phyloP scores from a whole-genome alignment of 345 rosid genomes.

The Eutrema heterophyllum region DNA sequence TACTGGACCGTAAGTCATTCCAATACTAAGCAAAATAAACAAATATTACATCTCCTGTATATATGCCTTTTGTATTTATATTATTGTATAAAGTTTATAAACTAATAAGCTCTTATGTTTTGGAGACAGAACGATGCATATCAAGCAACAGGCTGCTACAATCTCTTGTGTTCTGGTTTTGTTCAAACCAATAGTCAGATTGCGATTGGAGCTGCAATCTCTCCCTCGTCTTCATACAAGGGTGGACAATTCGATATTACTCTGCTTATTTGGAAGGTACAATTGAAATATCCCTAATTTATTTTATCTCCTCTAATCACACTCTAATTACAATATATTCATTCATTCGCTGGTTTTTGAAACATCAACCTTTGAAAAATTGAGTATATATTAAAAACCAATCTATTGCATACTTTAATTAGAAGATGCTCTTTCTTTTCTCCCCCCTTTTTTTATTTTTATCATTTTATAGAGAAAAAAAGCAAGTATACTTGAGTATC shows the following conservation, averaged over 20 bases:
- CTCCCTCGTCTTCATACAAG: conserved; percentile 75
- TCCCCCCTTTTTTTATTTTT: neutral
- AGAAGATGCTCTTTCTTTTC: conserved; percentile 16
- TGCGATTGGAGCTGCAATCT: conserved; percentile 96
- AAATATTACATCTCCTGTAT: neutral
- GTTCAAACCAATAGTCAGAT: conserved; percentile 83
- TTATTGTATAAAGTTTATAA: neutral
- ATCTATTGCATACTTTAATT: conserved; percentile 10
- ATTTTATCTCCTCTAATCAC: too few relatives aligned
- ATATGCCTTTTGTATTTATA: neutral
- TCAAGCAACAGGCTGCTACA: conserved; percentile 97
- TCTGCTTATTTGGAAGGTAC: conserved; percentile 95
- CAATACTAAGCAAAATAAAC: too few relatives aligned
- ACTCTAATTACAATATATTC: neutral
- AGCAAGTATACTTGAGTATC: conserved; percentile 31
- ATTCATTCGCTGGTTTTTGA: neutral
- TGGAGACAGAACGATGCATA: conserved; percentile 74
- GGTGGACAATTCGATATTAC: conserved; percentile 97
- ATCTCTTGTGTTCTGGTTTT: conserved; percentile 92
- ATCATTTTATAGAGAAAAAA: conserved; percentile 2
- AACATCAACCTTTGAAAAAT: neutral
- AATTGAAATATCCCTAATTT: too few relatives aligned
- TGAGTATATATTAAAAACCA: neutral
- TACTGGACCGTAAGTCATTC: conserved; percentile 89
- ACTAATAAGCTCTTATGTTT: neutral